Conservation (phyloP, 768 basidiomycete genomes). For the Austroboletus eburneus region DNA sequence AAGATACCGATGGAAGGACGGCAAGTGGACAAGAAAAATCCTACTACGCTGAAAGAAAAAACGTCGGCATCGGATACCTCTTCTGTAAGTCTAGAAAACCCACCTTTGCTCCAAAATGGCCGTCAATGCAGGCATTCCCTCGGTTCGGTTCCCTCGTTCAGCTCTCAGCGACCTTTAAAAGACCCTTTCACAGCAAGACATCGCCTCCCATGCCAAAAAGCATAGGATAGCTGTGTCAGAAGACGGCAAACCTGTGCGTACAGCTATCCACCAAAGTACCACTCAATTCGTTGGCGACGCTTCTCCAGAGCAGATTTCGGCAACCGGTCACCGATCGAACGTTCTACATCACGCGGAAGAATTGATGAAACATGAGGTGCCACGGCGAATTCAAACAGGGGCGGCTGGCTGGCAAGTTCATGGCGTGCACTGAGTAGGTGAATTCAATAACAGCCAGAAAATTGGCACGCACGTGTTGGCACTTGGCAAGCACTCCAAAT, state of each 20-base stretch:
- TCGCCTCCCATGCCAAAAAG: conserved; percentile 1
- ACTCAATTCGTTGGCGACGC: background rate
- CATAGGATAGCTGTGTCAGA: background rate
- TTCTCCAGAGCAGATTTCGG: background rate
- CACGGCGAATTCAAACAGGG: background rate
- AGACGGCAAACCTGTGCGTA: background rate
- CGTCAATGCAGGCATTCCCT: background rate
- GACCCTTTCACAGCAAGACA: conserved; percentile 15
- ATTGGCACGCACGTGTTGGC: no score
- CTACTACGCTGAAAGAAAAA: background rate
- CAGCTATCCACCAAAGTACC: background rate
- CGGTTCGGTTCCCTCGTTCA: no score
- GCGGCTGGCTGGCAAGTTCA: background rate
- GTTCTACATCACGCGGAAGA: background rate
- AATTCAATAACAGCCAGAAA: no score
- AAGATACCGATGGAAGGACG: no score
- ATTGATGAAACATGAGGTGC: background rate
- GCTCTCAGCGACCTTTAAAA: no score
- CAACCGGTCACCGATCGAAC: background rate
- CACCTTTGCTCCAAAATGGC: conserved; percentile 1
- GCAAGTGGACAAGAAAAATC: no score
- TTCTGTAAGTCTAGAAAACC: background rate
- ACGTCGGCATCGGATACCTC: background rate
- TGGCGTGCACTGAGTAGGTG: no score
- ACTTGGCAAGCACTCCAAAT: no score